phyloP scores from a whole-genome alignment of 495 filamentous ascomycete species.

The Penicillium robsamsonii region DNA sequence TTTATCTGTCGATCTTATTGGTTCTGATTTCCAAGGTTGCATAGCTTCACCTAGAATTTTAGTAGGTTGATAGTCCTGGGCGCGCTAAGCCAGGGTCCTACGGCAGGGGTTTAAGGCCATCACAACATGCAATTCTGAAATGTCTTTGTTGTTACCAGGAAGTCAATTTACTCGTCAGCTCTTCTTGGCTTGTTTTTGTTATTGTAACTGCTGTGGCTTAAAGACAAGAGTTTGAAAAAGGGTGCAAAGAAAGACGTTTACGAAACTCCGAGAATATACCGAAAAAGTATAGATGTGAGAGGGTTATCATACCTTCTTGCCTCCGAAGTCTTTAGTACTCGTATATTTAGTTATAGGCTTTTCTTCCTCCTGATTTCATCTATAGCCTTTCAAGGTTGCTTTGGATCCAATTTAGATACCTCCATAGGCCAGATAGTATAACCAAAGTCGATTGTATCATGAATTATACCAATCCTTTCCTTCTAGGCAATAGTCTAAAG shows the following conservation, averaged over 20 bases:
- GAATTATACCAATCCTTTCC: not conserved
- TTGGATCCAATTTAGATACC: not conserved
- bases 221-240: too few relatives aligned
- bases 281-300: too few relatives aligned
- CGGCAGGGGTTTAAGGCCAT: not conserved
- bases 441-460: not conserved
- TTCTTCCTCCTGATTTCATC: not conserved
- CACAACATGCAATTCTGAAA: not conserved
- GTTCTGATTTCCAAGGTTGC: not conserved
- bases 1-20: constrained; percentile 3
- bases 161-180: not conserved
- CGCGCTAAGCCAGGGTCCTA: not conserved
- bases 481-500: not conserved
- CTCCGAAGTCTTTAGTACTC: not conserved
- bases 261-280: too few relatives aligned
- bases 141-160: not conserved
- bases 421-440: not conserved
- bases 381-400: not conserved
- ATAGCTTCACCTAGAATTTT: not conserved
- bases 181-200: too few relatives aligned
- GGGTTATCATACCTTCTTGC: too few relatives aligned
- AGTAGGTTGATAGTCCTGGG: not conserved
- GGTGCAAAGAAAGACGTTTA: too few relatives aligned
- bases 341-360: not conserved
- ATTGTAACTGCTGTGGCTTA: too few relatives aligned